Conservation (phyloP, 75 land plant genomes). For the Pinus taeda region DNA sequence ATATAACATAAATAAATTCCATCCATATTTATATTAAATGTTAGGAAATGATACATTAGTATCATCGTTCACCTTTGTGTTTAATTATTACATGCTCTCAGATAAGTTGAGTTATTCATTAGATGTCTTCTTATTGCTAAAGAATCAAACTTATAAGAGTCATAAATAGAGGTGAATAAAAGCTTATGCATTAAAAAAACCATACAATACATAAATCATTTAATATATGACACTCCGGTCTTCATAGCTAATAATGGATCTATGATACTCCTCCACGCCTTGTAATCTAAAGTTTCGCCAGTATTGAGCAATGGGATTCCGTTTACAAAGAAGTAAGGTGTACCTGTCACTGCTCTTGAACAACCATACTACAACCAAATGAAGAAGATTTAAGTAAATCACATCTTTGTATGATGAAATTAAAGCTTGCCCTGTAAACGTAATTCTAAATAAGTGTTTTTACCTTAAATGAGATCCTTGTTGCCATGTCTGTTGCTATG, state of each 20-base stretch:
- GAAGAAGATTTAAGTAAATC: neutral
- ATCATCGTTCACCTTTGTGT: too few relatives aligned
- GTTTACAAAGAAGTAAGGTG: constrained; percentile 84
- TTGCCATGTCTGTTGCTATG: constrained; percentile 42
- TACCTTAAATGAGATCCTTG: constrained; percentile 92
- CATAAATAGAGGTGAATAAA: too few relatives aligned
- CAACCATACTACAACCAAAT: constrained; percentile 74
- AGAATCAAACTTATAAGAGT: too few relatives aligned
- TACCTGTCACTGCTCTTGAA: constrained; percentile 77
- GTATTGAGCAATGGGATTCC: constrained; percentile 56
- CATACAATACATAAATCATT: too few relatives aligned
- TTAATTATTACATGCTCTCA: too few relatives aligned
- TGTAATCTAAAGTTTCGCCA: constrained; percentile 49
- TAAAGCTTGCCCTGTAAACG: neutral
- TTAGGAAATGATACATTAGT: too few relatives aligned
- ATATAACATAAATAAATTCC: too few relatives aligned
- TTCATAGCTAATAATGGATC: constrained; percentile 46
- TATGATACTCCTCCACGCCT: constrained; percentile 59
- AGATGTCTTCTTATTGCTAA: too few relatives aligned
- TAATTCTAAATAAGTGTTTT: neutral
- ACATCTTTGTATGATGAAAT: neutral
- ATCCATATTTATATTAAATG: too few relatives aligned
- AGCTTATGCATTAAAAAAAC: too few relatives aligned
- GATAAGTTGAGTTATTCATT: too few relatives aligned
- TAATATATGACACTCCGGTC: too few relatives aligned